Conservation (phyloP, 2,329 filamentous ascomycete genomes). For the Neocucurbitaria cava region DNA sequence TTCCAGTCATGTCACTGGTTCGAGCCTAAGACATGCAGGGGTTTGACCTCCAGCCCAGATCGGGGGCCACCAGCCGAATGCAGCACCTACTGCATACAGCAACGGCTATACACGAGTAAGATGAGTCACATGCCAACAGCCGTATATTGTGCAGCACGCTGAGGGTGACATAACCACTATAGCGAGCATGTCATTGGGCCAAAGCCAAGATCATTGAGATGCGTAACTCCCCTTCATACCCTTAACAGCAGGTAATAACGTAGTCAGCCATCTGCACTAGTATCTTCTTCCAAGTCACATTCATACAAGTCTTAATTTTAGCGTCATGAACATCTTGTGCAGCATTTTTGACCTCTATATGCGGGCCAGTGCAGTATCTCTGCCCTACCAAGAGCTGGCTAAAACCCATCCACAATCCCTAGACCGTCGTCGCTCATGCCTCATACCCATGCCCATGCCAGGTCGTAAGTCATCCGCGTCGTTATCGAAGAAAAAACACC, state of each 20-base stretch:
- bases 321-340: constrained; percentile 34
- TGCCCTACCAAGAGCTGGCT: constrained; percentile 33
- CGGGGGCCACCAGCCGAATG: not conserved
- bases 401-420: constrained; percentile 32
- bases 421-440: constrained; percentile 24
- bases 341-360: constrained; percentile 36
- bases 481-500: constrained; percentile 31
- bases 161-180: no score
- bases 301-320: constrained; percentile 12
- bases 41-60: not conserved
- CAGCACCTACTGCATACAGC: not conserved
- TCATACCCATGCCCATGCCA: constrained; percentile 37
- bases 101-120: not conserved
- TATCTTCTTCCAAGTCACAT: no score
- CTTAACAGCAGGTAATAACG: no score
- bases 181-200: no score
- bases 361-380: constrained; percentile 31
- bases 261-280: no score
- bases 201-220: no score
- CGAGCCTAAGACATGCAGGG: not conserved
- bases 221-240: no score
- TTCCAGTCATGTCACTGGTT: not conserved
- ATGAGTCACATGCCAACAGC: no score
- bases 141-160: not conserved
- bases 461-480: constrained; percentile 46